These are phyloP conservation scores for Solanum chacoense DNA, from an alignment of 305 asterid species.

Conservation along the genomic window DNA sequence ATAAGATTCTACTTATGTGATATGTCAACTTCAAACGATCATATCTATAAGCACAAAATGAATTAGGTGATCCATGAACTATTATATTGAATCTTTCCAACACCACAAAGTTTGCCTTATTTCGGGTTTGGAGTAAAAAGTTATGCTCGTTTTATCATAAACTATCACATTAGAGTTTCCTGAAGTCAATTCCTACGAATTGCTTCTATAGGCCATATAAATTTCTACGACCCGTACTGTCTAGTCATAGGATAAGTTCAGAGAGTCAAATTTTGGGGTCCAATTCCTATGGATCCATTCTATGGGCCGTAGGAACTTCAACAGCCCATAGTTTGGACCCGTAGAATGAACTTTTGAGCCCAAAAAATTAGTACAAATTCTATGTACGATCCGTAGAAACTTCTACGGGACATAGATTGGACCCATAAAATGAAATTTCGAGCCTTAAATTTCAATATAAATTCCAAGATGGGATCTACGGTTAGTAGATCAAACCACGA, in stretches of 20 bases:
- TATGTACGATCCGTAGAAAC: background rate
- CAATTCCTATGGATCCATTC: background rate
- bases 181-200: background rate
- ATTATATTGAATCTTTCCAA: background rate
- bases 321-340: background rate
- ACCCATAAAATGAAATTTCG: too few species aligned
- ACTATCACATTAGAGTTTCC: background rate
- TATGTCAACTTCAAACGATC: too few species aligned
- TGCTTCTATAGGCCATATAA: background rate
- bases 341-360: background rate
- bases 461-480: background rate
- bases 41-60: too few species aligned
- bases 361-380: too few species aligned
- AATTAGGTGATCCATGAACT: background rate
- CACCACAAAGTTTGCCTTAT: background rate
- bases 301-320: background rate
- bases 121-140: too few species aligned
- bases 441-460: background rate
- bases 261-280: background rate
- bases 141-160: too few species aligned
- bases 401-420: background rate
- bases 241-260: background rate
- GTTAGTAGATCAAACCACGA: background rate
- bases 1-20: too few species aligned
- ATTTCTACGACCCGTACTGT: background rate